These are phyloP conservation scores for Ceratobasidium sp. DNA, from an alignment of 1,284 basidiomycete genomes.

Conservation along the genomic window DNA sequence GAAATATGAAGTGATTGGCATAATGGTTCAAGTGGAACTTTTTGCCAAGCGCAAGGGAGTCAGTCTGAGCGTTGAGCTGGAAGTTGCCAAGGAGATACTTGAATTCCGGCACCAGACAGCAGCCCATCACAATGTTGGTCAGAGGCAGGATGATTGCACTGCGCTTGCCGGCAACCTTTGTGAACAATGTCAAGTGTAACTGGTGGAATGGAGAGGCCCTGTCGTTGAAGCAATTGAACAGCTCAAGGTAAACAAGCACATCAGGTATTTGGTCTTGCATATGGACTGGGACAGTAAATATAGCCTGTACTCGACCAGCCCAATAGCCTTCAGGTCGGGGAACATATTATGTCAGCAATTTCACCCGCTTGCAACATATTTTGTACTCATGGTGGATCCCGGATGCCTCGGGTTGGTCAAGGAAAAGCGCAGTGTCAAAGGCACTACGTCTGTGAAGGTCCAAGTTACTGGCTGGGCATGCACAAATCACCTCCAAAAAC, in stretches of 20 bases:
- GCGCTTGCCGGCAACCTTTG: not conserved
- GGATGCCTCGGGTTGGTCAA: not conserved
- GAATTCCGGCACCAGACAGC: constrained; percentile 11
- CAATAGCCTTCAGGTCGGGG: not conserved
- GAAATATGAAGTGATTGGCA: constrained; percentile 4
- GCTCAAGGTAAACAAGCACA: constrained; percentile 5
- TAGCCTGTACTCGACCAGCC: constrained; percentile 4
- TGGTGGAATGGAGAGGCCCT: not conserved
- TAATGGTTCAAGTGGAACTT: constrained; percentile 10
- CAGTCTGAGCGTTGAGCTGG: not conserved
- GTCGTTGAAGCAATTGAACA: not conserved
- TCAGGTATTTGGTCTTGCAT: not conserved
- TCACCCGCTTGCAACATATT: not conserved
- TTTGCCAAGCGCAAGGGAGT: not conserved
- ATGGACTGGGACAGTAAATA: not conserved
- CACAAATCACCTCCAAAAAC: not conserved
- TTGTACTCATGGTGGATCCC: not conserved
- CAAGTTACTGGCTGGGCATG: not conserved
- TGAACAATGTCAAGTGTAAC: not conserved
- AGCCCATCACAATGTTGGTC: not conserved
- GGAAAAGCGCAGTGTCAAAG: not conserved
- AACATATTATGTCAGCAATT: too few species aligned
- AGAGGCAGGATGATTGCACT: not conserved
- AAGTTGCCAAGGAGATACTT: not conserved
- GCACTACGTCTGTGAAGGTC: not conserved